Conservation (phyloP, 768 basidiomycete species). For the Mrakia hoshinonis region DNA sequence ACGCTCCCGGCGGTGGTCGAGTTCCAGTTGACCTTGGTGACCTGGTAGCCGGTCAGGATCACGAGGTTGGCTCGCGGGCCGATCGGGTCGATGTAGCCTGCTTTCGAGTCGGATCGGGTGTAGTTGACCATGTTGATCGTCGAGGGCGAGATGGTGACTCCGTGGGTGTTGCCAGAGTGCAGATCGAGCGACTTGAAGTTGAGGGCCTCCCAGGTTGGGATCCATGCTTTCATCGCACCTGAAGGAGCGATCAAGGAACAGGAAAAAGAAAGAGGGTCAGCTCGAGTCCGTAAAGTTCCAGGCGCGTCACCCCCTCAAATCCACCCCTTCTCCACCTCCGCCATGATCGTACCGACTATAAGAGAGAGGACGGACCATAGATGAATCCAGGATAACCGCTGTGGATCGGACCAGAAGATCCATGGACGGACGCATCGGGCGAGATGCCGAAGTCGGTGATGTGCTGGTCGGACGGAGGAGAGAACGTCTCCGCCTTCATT, state of each 20-base stretch:
- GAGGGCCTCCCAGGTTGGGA: no score
- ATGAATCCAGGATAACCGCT: constrained; percentile 44
- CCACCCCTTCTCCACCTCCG: constrained; percentile 52
- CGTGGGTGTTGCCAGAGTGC: constrained; percentile 28
- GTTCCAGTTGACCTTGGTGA: constrained; percentile 47
- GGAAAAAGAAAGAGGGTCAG: constrained; percentile 35
- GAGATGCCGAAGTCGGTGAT: constrained; percentile 46
- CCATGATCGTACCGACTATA: no score
- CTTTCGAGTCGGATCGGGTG: constrained; percentile 58
- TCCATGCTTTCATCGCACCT: no score
- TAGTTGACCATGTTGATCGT: constrained; percentile 57
- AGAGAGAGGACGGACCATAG: no score
- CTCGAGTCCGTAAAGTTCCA: neutral
- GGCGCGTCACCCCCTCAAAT: constrained; percentile 44
- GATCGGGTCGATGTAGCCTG: constrained; percentile 59
- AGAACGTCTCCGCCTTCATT: constrained; percentile 50
- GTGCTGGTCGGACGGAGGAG: constrained; percentile 46
- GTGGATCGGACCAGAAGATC: constrained; percentile 50
- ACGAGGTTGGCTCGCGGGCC: constrained; percentile 54
- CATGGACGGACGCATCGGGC: constrained; percentile 48
- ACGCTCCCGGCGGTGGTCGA: constrained; percentile 39
- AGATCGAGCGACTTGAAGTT: constrained; percentile 15
- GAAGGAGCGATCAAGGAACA: constrained; percentile 26
- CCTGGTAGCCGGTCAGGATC: constrained; percentile 55
- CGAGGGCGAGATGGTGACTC: constrained; percentile 48